Evolutionary conservation across 2,329 filamentous ascomycete genomes (phyloP), one percentile per base, ranked within the genome.

Genomic region (Colletotrichum siamense): DNA sequence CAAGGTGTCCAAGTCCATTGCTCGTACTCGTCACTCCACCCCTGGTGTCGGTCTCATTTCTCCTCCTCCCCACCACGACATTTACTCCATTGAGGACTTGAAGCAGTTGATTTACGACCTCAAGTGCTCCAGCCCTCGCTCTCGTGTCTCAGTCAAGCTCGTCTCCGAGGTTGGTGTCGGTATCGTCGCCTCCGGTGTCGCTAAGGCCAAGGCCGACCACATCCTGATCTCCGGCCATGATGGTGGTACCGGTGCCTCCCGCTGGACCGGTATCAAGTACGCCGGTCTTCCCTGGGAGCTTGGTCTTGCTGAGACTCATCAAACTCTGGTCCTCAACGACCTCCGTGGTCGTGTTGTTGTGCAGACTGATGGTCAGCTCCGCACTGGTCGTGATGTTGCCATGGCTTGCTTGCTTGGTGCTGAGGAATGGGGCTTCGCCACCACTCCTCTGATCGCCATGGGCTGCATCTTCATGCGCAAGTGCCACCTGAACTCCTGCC

Each of bases 181-280:
- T 88, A 98, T 99, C 80, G 96, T 99, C 79, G 96, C 96, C 66
- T 98, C 96, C 76, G 96, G 96, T 92, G 96, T 98, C 67, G 96
- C 96, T 72, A 99, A 99, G 88, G 96, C 96, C 69, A 98, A 98
- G 89, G 96, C 96, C 77, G 96, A 98, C 82, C 96, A 99, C 86
- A 98, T 99, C 79, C 87, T 99, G 82, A 98, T 99, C 82, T 98
- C 96, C 78, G 96, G 96, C 80, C 96, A 99, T 83, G 96, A 99
- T 82, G 96, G 96, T 89, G 96, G 96, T 85, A 99, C 96, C 77
- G 96, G 96, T 89, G 96, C 96, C 77, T 98, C 96, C 68, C 91
- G 96, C 85, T 99, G 96, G 96, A 99, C 96, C 82, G 96, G 96
- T 89, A 98, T 98, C 92, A 98, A 98, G 87, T 98, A 98, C 84